Percentiles rank a stretch among this genome's conserved stretches.
These are phyloP conservation scores for Alternaria burnsii DNA, from an alignment of 2,329 filamentous ascomycete genomes.

Conservation along the genomic window DNA sequence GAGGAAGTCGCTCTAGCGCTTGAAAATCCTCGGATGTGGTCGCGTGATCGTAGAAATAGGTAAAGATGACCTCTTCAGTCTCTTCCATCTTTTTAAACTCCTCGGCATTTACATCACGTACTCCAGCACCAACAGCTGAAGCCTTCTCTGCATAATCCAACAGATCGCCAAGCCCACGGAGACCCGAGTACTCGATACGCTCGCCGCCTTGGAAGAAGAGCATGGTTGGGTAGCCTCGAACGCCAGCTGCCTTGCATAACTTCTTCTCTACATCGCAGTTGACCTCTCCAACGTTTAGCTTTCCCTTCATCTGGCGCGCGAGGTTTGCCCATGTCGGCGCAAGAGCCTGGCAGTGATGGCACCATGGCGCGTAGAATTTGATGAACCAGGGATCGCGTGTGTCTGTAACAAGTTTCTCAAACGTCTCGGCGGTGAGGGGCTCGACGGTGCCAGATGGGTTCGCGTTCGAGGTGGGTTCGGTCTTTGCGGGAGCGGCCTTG, in stretches of 20 bases:
- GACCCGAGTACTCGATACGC: conserved; percentile 89
- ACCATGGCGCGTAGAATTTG: conserved; percentile 99
- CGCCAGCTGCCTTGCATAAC: conserved; percentile 89
- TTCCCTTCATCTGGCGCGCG: conserved; percentile 88
- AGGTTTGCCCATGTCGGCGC: conserved; percentile 89
- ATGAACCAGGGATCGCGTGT: conserved; percentile 96
- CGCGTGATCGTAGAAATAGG: conserved; percentile 97
- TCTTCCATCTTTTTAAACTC: conserved; percentile 84
- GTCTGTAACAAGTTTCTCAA: conserved; percentile 84
- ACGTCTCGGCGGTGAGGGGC: conserved; percentile 80
- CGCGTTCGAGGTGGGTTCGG: conserved; percentile 50
- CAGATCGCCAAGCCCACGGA: conserved; percentile 91
- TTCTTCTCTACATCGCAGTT: conserved; percentile 88
- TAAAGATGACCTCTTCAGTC: conserved; percentile 93
- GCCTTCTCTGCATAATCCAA: conserved; percentile 87
- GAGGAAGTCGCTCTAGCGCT: conserved; percentile 83
- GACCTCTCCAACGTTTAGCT: conserved; percentile 92
- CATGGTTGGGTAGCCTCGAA: conserved; percentile 85
- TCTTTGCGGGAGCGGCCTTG: conserved; percentile 33
- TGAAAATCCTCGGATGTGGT: conserved; percentile 92
- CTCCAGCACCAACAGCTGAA: conserved; percentile 76
- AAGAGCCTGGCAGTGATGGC: conserved; percentile 92
- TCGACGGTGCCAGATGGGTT: conserved; percentile 81
- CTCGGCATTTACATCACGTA: conserved; percentile 80
- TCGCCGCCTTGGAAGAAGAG: conserved; percentile 93